phyloP scores from a whole-genome alignment of 805 yeast genomes.

The Candida koratica region DNA sequence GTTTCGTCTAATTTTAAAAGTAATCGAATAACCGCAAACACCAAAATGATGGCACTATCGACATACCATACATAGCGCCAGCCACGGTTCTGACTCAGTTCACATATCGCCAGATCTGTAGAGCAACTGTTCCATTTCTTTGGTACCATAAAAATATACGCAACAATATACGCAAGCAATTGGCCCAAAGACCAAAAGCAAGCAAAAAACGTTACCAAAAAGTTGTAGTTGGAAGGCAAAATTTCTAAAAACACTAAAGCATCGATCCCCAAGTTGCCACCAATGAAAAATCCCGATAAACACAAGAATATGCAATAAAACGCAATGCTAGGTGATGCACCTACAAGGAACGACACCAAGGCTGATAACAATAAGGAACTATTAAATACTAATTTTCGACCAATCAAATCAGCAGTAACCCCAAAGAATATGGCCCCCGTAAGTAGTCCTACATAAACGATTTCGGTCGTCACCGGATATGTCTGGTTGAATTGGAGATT shows the following conservation, averaged over 20 bases:
- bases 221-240: constrained; percentile 24
- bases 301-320: constrained; percentile 22
- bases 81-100: constrained; percentile 47
- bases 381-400: constrained; percentile 49
- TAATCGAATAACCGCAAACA: constrained; percentile 32
- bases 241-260: constrained; percentile 26
- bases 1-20: constrained; percentile 43
- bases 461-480: constrained; percentile 43
- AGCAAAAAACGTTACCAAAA: constrained; percentile 34
- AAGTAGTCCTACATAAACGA: constrained; percentile 41
- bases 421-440: constrained; percentile 56
- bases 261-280: constrained; percentile 29
- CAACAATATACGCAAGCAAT: constrained; percentile 45
- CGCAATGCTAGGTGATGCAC: constrained; percentile 25
- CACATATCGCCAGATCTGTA: constrained; percentile 34
- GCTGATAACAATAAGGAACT: constrained; percentile 21
- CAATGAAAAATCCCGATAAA: constrained; percentile 22
- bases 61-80: constrained; percentile 57
- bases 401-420: constrained; percentile 51
- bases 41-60: constrained; percentile 44
- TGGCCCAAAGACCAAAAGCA: constrained; percentile 64
- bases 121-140: constrained; percentile 34
- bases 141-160: constrained; percentile 53
- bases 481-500: constrained; percentile 44
- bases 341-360: constrained; percentile 23